Evolutionary conservation across 148 eudicot species (phyloP).

Genomic region (Rhododendron simsii): DNA sequence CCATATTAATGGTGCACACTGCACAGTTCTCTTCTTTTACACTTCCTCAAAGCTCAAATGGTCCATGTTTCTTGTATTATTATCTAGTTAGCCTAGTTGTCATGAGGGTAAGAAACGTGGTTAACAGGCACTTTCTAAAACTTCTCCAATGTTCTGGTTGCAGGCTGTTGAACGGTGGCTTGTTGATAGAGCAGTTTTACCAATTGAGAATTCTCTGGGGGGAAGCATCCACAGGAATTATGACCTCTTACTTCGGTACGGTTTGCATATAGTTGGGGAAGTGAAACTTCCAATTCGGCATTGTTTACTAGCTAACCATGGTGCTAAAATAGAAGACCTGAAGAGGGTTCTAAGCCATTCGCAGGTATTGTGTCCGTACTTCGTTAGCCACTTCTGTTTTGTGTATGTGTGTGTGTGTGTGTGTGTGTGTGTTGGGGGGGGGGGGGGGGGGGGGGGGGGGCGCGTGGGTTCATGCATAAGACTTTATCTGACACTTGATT

Average conservation of each 20-base stretch:
- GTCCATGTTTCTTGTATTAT: background rate
- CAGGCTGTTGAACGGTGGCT: conserved; percentile 82
- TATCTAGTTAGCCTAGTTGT: background rate
- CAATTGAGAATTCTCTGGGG: conserved; percentile 86
- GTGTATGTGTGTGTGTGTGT: no score
- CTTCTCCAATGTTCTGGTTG: background rate
- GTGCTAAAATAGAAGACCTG: conserved; percentile 59
- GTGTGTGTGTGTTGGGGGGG: no score
- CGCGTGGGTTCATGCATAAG: background rate
- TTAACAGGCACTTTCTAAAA: background rate
- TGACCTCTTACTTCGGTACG: conserved; percentile 76
- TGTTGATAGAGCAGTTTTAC: conserved; percentile 88
- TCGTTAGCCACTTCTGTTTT: background rate
- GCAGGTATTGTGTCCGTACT: conserved; percentile 43
- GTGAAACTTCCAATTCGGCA: conserved; percentile 71
- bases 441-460: no score
- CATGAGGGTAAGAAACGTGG: background rate
- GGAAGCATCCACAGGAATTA: conserved; percentile 92
- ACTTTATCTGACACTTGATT: conserved; percentile 6
- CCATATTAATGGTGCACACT: background rate
- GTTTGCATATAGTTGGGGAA: conserved; percentile 88
- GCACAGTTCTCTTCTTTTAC: background rate
- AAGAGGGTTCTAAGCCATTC: conserved; percentile 87
- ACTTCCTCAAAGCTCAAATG: background rate
- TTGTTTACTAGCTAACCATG: conserved; percentile 76